A percentile compares a stretch with the other conserved stretches of the same genome.
Evolutionary conservation across 176 grass and related monocot genomes (phyloP).

Genomic region (Typha latifolia): DNA sequence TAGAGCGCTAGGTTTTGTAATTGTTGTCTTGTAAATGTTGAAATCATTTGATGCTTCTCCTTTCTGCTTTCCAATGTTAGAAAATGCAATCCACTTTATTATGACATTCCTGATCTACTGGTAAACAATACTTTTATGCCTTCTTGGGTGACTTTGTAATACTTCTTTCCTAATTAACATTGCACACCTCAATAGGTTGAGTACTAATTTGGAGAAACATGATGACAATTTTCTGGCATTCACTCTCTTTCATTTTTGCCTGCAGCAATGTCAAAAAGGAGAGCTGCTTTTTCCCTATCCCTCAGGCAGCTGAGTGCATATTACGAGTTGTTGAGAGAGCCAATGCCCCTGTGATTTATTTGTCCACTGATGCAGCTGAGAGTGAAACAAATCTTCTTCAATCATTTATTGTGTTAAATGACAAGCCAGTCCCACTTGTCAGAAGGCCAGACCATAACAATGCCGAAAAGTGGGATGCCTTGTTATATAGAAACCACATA

Average conservation of each 20-base stretch:
- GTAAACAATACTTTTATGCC: no score
- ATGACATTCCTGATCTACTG: no score
- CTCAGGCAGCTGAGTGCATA: slow-evolving; percentile 88
- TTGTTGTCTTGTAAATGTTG: no score
- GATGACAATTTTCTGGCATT: slow-evolving; percentile 2
- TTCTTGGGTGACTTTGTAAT: no score
- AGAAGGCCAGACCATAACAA: slow-evolving; percentile 66
- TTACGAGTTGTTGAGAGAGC: slow-evolving; percentile 49
- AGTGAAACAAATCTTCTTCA: slow-evolving; percentile 70
- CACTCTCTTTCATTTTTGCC: slow-evolving; percentile 6
- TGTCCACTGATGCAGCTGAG: slow-evolving; percentile 83
- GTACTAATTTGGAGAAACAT: not conserved
- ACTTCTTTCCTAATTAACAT: not conserved
- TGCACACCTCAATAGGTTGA: not conserved
- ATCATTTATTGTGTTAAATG: slow-evolving; percentile 54
- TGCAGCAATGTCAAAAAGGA: slow-evolving; percentile 86
- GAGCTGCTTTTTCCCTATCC: slow-evolving; percentile 91
- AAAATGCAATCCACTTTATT: no score
- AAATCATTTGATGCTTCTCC: no score
- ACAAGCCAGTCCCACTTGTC: slow-evolving; percentile 69
- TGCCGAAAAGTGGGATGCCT: slow-evolving; percentile 83
- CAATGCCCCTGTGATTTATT: slow-evolving; percentile 67
- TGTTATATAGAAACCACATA: slow-evolving; percentile 74
- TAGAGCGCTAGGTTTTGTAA: no score
- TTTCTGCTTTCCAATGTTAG: no score